These are phyloP conservation scores for Diaporthe ilicicola DNA, from an alignment of 2,329 filamentous ascomycete species.

Conservation along the genomic window DNA sequence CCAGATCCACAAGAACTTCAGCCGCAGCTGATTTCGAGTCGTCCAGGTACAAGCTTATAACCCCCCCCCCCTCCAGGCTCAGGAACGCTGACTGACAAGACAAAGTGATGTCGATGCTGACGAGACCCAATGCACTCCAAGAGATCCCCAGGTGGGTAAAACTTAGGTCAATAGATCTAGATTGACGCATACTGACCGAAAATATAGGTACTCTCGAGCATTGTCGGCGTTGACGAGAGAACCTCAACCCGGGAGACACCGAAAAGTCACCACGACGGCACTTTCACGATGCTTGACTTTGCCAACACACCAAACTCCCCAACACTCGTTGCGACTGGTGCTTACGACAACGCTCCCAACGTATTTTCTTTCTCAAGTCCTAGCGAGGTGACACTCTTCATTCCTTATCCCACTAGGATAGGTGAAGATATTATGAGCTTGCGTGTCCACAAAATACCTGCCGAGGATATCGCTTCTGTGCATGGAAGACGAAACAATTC, in stretches of 20 bases:
- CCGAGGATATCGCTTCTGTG: not conserved
- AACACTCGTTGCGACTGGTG: too few species aligned
- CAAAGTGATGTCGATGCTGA: not conserved
- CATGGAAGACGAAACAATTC: not conserved
- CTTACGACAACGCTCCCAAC: not conserved
- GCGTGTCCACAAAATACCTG: not conserved
- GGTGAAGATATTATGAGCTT: not conserved
- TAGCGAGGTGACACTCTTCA: not conserved
- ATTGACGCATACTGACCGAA: not conserved
- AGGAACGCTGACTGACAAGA: not conserved
- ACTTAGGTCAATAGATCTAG: too few species aligned
- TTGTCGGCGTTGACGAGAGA: too few species aligned
- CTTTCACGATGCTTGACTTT: too few species aligned
- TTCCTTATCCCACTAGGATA: not conserved
- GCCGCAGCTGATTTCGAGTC: not conserved
- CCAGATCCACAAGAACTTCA: not conserved
- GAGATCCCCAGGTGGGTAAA: not conserved
- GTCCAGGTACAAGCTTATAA: not conserved
- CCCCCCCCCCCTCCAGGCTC: too few species aligned
- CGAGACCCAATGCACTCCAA: too few species aligned
- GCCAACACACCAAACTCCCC: not conserved
- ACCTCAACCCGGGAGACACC: not conserved
- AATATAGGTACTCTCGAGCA: not conserved
- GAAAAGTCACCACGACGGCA: not conserved
- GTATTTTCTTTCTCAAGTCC: not conserved